Evolutionary conservation across 2,329 filamentous ascomycete genomes (phyloP), one percentile per base, ranked within the genome.

Genomic region (Hypoxylon sp.): DNA sequence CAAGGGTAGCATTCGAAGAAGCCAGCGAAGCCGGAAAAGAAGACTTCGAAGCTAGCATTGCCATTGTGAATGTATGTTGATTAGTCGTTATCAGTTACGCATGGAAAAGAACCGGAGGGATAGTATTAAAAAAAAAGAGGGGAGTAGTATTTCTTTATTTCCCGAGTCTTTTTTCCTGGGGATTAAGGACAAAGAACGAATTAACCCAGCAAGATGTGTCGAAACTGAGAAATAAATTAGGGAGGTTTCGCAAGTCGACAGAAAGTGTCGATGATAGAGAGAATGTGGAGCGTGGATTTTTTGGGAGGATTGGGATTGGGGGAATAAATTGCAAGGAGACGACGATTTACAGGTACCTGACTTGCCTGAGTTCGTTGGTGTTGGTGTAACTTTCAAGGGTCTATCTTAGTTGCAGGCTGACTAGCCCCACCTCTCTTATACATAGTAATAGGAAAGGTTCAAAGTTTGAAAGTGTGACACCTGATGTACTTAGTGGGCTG

Each of bases 1-100:
- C 81, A 71, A 86, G 76, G 52, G 80, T 81, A 17, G 83, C 80
- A 65, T 81, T 77, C 68, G 82, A 81, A 48, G 83, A 81, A 71
- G 80, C 81, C 74, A 90, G 80, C 60, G 87, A 83, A 59, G 88
- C 82, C 73, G 90, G 85, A 77, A 91, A 93, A 47, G 91, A 86
- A 74, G 91, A 84, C 79, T 94, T 94, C 67, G 92, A 89, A 72
- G 92, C 92, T 76, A 94, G 83, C 89, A 94, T 92, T 76, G 92
- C 90, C 92, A 94, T 93, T 63, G 71, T 78, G 64, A 62, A 69
- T 53, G 39, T 55, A 46, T 53, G 50, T 59, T 24, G 62, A 58
- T 54, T 44, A 50, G 53, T 31, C 19, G 53, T 42, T 62, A 55
- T 74, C 60, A 75, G 51, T 60, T 63, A 73, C 63, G 59, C 71